These are phyloP conservation scores for Elsinoe ampelina DNA, from an alignment of 2,329 filamentous ascomycete species.

Conservation along the genomic window DNA sequence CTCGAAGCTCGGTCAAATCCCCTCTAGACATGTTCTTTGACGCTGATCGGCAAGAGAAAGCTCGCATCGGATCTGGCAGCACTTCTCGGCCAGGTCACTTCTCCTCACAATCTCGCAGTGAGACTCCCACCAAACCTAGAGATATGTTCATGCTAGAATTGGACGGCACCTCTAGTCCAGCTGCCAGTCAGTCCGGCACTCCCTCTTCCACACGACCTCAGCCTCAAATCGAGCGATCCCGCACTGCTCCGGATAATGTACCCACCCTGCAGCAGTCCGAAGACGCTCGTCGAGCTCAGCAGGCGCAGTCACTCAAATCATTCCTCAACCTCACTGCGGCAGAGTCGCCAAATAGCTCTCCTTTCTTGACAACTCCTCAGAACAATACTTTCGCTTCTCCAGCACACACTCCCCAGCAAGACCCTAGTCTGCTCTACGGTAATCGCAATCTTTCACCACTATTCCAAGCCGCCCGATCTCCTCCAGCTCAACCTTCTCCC, in stretches of 20 bases:
- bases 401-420: constrained; percentile 22
- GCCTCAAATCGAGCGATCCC: constrained; percentile 23
- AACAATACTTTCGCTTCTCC: constrained; percentile 18
- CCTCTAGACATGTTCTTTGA: constrained; percentile 87
- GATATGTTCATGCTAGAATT: constrained; percentile 59
- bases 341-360: constrained; percentile 5
- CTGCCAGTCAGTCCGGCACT: constrained; percentile 21
- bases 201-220: constrained; percentile 18
- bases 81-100: constrained; percentile 17
- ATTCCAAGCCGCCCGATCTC: constrained; percentile 38
- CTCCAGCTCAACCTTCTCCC: constrained; percentile 20
- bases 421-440: constrained; percentile 32
- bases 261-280: constrained; percentile 29
- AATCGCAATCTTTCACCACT: constrained; percentile 41
- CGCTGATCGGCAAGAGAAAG: constrained; percentile 71
- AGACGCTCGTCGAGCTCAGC: constrained; percentile 44
- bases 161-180: constrained; percentile 41
- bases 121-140: constrained; percentile 8
- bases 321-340: constrained; percentile 26
- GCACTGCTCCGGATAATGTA: constrained; percentile 26
- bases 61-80: constrained; percentile 48
- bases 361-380: constrained; percentile 15
- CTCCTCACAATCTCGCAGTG: constrained; percentile 6
- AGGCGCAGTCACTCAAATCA: constrained; percentile 36
- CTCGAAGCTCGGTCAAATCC: constrained; percentile 50